phyloP scores from a whole-genome alignment of 1,284 basidiomycete genomes.

The Coniferiporia sulphurascens region DNA sequence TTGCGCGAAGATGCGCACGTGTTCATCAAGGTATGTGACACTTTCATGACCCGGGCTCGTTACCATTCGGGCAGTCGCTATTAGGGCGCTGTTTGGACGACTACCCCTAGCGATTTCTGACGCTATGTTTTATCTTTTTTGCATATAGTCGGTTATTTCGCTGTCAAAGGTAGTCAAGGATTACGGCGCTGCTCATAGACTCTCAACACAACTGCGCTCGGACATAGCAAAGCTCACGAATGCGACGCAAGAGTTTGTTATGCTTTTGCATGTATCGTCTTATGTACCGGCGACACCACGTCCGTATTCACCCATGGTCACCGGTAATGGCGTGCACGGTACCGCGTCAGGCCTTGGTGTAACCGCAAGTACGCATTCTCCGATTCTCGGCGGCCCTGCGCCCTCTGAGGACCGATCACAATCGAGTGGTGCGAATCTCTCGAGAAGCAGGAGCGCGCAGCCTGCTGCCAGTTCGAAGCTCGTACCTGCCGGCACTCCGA shows the following conservation, averaged over 20 bases:
- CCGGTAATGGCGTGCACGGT: background rate
- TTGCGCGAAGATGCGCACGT: conserved; percentile 66
- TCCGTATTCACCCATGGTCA: conserved; percentile 55
- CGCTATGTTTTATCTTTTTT: background rate
- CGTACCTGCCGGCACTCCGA: conserved; percentile 26
- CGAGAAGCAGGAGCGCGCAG: conserved; percentile 56
- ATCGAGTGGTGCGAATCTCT: conserved; percentile 41
- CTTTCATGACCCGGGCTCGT: background rate
- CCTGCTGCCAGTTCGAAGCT: conserved; percentile 40
- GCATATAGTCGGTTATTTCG: conserved; percentile 56
- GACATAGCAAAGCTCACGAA: conserved; percentile 71
- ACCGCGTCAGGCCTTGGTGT: conserved; percentile 12
- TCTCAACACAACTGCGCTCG: conserved; percentile 54
- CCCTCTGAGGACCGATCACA: conserved; percentile 7
- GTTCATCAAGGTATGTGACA: conserved; percentile 60
- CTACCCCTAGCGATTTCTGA: background rate
- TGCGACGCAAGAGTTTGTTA: conserved; percentile 73
- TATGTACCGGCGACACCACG: conserved; percentile 55
- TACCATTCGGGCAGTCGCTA: background rate
- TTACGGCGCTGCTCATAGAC: conserved; percentile 46
- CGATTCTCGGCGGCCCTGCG: conserved; percentile 3
- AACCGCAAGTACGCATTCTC: conserved; percentile 27
- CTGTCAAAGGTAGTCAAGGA: conserved; percentile 63
- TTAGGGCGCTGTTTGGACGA: background rate
- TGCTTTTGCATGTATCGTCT: conserved; percentile 75